Conservation (phyloP, 805 yeast genomes). For the Zygosaccharomyces gambellarensis region DNA sequence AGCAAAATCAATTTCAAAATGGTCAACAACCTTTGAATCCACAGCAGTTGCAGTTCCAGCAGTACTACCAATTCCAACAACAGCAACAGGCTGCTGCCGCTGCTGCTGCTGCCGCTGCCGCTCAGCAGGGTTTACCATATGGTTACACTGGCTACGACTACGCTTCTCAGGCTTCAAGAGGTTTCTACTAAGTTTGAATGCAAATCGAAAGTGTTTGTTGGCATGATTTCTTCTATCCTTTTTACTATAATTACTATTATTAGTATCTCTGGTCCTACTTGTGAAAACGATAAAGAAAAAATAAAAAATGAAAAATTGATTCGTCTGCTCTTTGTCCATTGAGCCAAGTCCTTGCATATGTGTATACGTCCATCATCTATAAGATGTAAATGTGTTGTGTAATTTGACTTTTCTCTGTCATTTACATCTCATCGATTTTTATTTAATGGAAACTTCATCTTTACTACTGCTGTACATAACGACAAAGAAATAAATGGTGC, state of each 20-base stretch:
- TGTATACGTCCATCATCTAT: conserved; percentile 15
- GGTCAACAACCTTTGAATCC: conserved; percentile 27
- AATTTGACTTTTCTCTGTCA: conserved; percentile 1
- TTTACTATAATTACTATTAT: not conserved
- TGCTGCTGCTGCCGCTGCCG: conserved; percentile 27
- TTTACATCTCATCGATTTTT: not conserved
- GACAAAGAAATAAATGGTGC: not conserved
- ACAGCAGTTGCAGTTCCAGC: conserved; percentile 34
- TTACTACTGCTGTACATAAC: not conserved
- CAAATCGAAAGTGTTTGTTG: not conserved
- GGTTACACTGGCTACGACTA: conserved; percentile 34
- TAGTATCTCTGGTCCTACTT: not conserved
- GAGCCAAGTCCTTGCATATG: conserved; percentile 17
- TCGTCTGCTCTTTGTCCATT: conserved; percentile 4
- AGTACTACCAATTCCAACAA: conserved; percentile 32
- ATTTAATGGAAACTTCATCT: not conserved
- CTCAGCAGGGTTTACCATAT: conserved; percentile 31
- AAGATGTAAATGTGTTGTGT: conserved; percentile 12
- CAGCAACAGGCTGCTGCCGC: conserved; percentile 26
- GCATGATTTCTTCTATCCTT: not conserved
- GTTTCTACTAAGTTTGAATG: conserved; percentile 25
- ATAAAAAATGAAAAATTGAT: not conserved
- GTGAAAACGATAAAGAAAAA: not conserved
- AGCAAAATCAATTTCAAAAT: conserved; percentile 15
- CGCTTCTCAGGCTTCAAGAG: conserved; percentile 34